Evolutionary conservation across 768 basidiomycete genomes (phyloP), one percentile per base, ranked within the genome.

Genomic region (Phaeolepiota aurea): DNA sequence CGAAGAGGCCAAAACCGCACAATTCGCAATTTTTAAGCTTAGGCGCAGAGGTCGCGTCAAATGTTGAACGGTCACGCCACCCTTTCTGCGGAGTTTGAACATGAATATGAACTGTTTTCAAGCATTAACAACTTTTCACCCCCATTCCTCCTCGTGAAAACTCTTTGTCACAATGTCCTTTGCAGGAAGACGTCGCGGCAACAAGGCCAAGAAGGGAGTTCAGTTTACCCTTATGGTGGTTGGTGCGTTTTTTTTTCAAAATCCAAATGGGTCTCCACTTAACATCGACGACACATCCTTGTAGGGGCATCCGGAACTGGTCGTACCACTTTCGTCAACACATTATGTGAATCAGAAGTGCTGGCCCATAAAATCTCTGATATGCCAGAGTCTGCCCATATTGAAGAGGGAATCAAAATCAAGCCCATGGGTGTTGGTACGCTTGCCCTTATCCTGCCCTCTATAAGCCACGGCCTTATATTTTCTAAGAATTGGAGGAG

Each of bases 201-300:
- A 89, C 71, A 97, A 97, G 64, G 90, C 88, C 65, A 98, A 97
- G 72, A 97, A 97, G 79, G 94, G 93, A 58, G 87, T 98, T 40
- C 91, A 94, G 68, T 88, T 98, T 68, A 98, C 94, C 51, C 63
- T 97, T 54, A 92, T 92, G 89, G 94, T 97, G 41, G 91, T 94
- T 57, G 94, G 94, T 94, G 47, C 55, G 89, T 77, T 25, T 43
- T 42, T 47, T 48, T 33, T 47, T 44, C 36, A 39, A 32, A 19
- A 13, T 31, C 20, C 25, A 20, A 15, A 42, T 51, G 46, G 45
- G 47, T 53, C 37, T 48, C 44, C 23, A 32, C 23, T 39, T n/a
- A n/a, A 28, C 21, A 38, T 21, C 34, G 32, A 20, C 45, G 42
- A 31, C 33, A 37, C 40, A 33, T 41, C 49, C 16, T 7, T 44